A percentile compares a stretch with the other conserved stretches of the same genome.
These are phyloP conservation scores for Stellera chamaejasme DNA, from an alignment of 345 rosid species.

Conservation along the genomic window DNA sequence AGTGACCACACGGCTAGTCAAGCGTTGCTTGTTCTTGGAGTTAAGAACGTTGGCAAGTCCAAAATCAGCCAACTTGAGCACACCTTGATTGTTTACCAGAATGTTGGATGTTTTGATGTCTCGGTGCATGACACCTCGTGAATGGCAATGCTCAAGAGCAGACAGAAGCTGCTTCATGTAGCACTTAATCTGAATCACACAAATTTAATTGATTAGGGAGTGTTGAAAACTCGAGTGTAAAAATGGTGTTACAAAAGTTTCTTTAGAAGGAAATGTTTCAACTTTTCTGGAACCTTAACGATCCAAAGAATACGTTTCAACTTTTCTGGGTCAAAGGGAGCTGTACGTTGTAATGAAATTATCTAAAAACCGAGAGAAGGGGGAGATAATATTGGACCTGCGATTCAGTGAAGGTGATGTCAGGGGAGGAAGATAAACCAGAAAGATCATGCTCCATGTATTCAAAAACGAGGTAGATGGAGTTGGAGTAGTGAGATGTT, in stretches of 20 bases:
- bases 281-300: too few species aligned
- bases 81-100: conserved; percentile 67
- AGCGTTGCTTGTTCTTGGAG: conserved; percentile 34
- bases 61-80: conserved; percentile 63
- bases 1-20: conserved; percentile 78
- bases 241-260: too few species aligned
- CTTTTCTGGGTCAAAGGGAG: too few species aligned
- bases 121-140: conserved; percentile 62
- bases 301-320: too few species aligned
- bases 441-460: conserved; percentile 88
- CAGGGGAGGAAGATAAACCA: conserved; percentile 46
- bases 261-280: too few species aligned
- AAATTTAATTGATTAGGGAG: neutral
- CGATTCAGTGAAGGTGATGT: conserved; percentile 47
- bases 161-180: conserved; percentile 66
- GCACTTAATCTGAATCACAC: conserved; percentile 44
- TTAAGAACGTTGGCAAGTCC: conserved; percentile 58
- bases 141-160: conserved; percentile 72
- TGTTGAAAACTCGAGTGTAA: too few species aligned
- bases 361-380: too few species aligned
- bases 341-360: too few species aligned
- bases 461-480: conserved; percentile 71
- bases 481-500: conserved; percentile 51
- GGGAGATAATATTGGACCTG: conserved; percentile 28
- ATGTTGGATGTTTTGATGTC: conserved; percentile 71